Evolutionary conservation across 2,329 filamentous ascomycete genomes (phyloP).

Genomic region (Xylogone sp.): DNA sequence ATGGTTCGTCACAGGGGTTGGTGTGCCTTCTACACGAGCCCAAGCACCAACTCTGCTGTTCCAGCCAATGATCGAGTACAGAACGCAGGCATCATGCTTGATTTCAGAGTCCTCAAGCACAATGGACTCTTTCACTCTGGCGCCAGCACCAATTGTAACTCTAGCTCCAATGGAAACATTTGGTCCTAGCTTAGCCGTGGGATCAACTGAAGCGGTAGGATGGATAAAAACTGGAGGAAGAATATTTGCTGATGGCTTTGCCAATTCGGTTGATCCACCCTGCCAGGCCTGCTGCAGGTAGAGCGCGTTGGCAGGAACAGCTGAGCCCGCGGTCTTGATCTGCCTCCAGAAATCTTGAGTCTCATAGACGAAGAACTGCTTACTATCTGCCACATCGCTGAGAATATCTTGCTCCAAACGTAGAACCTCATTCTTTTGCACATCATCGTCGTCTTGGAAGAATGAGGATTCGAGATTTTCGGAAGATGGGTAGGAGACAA

Average conservation of each 20-base stretch:
- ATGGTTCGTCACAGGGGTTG: constrained; percentile 82
- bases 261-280: constrained; percentile 74
- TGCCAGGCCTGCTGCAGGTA: constrained; percentile 96
- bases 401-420: constrained; percentile 96
- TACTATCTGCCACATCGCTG: constrained; percentile 91
- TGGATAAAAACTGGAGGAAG: constrained; percentile 94
- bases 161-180: constrained; percentile 97
- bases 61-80: constrained; percentile 97
- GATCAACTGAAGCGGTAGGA: constrained; percentile 83
- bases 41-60: constrained; percentile 94
- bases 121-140: constrained; percentile 91
- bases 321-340: constrained; percentile 98
- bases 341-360: constrained; percentile 99
- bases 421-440: constrained; percentile 78
- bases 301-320: constrained; percentile 92
- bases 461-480: constrained; percentile 80
- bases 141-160: constrained; percentile 78
- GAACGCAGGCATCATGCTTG: constrained; percentile 91
- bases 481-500: constrained; percentile 92
- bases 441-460: constrained; percentile 68
- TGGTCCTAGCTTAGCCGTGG: constrained; percentile 92
- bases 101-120: constrained; percentile 93
- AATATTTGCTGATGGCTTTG: constrained; percentile 79
- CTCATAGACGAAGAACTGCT: constrained; percentile 97
- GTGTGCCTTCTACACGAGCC: constrained; percentile 95